Evolutionary conservation across 768 basidiomycete species (phyloP).

Genomic region (Trametes punicea): DNA sequence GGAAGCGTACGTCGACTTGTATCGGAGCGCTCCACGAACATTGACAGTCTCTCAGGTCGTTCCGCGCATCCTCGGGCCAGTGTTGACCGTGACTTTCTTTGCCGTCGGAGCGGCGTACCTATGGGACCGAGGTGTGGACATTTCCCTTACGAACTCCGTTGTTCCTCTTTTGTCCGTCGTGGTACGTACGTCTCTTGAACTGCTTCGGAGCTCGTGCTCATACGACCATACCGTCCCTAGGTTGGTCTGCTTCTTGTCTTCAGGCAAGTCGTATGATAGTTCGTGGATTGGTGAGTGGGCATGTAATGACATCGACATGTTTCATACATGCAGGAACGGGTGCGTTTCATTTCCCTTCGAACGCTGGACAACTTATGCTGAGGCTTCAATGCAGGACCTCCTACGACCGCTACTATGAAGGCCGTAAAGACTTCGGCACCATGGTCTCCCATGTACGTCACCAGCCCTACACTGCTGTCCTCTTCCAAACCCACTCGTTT

Average conservation of each 20-base stretch:
- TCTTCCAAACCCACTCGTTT: neutral
- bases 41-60: slow-evolving; percentile 52
- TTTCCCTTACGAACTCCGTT: slow-evolving; percentile 77
- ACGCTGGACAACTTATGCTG: neutral
- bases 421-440: slow-evolving; percentile 76
- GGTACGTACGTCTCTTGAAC: slow-evolving; percentile 42
- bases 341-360: slow-evolving; percentile 29
- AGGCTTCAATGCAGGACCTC: slow-evolving; percentile 52
- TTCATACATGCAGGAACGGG: slow-evolving; percentile 54
- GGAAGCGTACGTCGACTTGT: slow-evolving; percentile 58
- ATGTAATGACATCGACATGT: neutral
- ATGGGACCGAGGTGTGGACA: slow-evolving; percentile 50
- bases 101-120: slow-evolving; percentile 59
- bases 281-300: neutral
- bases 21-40: neutral
- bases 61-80: slow-evolving; percentile 70
- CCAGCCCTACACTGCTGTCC: neutral
- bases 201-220: neutral
- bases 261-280: slow-evolving; percentile 45
- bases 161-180: slow-evolving; percentile 88
- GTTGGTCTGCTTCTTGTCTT: slow-evolving; percentile 89
- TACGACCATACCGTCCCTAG: slow-evolving; percentile 33
- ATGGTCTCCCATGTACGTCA: slow-evolving; percentile 57
- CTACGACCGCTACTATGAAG: slow-evolving; percentile 87
- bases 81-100: slow-evolving; percentile 79